phyloP scores from a whole-genome alignment of 768 basidiomycete genomes.

The Pleurotus ostreatus region DNA sequence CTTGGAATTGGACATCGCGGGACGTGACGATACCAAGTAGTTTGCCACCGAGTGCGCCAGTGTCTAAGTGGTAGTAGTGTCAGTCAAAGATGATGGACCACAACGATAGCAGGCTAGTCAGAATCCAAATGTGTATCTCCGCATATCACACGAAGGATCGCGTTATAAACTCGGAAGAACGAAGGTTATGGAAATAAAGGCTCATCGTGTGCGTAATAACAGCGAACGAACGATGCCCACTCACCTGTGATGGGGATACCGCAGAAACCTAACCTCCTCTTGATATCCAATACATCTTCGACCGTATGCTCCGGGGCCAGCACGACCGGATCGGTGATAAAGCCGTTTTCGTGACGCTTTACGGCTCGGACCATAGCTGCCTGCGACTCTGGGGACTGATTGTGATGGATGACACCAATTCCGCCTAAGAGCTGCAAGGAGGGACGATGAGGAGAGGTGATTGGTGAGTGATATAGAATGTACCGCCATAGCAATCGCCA shows the following conservation, averaged over 20 bases:
- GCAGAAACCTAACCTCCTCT: constrained; percentile 87
- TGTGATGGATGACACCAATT: constrained; percentile 98
- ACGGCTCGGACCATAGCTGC: constrained; percentile 97
- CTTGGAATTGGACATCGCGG: constrained; percentile 93
- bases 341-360: constrained; percentile 98
- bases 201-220: constrained; percentile 38
- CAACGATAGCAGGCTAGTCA: no score
- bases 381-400: constrained; percentile 79
- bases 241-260: constrained; percentile 96
- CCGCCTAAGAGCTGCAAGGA: constrained; percentile 76
- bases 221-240: constrained; percentile 25
- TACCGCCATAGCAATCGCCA: constrained; percentile 92
- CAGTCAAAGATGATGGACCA: constrained; percentile 13
- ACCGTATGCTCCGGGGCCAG: constrained; percentile 74
- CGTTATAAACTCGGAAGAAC: constrained; percentile 80
- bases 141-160: constrained; percentile 64
- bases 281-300: constrained; percentile 90
- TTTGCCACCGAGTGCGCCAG: constrained; percentile 82
- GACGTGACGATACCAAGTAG: constrained; percentile 95
- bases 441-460: constrained; percentile 6
- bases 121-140: constrained; percentile 31
- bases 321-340: constrained; percentile 93
- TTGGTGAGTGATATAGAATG: constrained; percentile 4
- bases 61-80: constrained; percentile 49
- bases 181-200: constrained; percentile 63